Base-by-base conservation (phyloP, 1,139 yeast genomes). In the Pichia kudriavzevii region DNA sequence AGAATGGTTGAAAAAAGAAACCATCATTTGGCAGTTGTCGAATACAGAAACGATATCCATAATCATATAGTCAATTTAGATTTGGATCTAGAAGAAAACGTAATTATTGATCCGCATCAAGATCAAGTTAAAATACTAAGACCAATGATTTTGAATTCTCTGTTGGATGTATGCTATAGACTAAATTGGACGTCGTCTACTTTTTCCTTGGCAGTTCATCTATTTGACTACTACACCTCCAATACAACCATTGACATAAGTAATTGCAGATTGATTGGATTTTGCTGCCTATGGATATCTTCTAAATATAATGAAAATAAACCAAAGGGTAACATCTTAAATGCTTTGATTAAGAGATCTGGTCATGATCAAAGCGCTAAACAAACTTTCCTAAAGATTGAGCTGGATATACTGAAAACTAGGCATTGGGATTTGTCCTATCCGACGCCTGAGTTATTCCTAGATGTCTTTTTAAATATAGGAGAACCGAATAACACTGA, bases 221-320 rank as follows among this genome's bases (percentile, higher is more conserved):
- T 72, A 37, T 64, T 72, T 45, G 79, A 73, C 53, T 56, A 72
- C 36, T 73, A 71, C 53, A 66, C 75, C 38, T 60, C 69, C 16
- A 63, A 69, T 6, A 55, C 69, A 40, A 64, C 67, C 31, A 75
- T 73, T 38, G 67, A 67, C 51, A 67, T 68, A 42, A 66, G 65
- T 44, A 79, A 75, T 51, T 79, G 74, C 53, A 84, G 79, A 52
- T 60, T 80, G 42, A 61, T 79, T 41, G 88, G 87, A 3, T 64
- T 80, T 41, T 75, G 85, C 19, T 70, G 83, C 43, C 61, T 81
- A 33, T 81, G 91, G 93, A 69, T 79, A 34, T 70, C 82, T 28
- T 74, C 85, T 44, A 81, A 81, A 59, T 78, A 72, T 54, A 66
- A 74, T 56, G 91, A 80, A 53, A 66, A 75, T 38, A 81, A 81